Evolutionary conservation across 2,329 filamentous ascomycete genomes (phyloP), one percentile per base, ranked within the genome.

Genomic region (Ceratocystis papillata): DNA sequence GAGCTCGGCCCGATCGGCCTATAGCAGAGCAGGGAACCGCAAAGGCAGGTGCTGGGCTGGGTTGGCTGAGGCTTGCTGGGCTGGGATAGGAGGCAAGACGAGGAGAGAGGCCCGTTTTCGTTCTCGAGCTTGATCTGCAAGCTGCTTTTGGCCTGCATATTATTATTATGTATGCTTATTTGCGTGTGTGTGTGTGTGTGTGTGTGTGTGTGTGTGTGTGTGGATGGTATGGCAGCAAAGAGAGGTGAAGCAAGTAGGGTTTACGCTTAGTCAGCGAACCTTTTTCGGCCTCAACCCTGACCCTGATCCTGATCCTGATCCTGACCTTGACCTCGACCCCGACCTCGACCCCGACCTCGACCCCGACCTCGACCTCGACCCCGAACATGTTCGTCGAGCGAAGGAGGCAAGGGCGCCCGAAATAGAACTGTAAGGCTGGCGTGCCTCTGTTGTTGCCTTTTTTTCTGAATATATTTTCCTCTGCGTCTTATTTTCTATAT

Each of bases 1-100:
- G 53, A 59, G 53, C 53, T 37, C 53, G 28, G 53, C 28, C 53
- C 53, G 53, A 59, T 59, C 53, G 22, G 53, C 28, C 53, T 59
- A 30, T 33, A 59, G 6, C 28, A 20, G 37, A n/a, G 25, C 53
- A 57, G 33, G 48, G 8, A 53, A 8, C 20, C 48, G 20, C 22
- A 25, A 30, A 30, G 30, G 30, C 30, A 30, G 30, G 30, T 25
- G 30, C 30, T 30, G 30, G 5, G 44, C 44, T 46, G 17, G 10
- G 44, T 46, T 46, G 10, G 44, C 44, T 46, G 44, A 15, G 44
- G 17, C 44, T 30, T 30, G 30, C 46, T 50, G 7, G 46, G 46
- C 20, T 20, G n/a, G 7, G 6, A 50, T n/a, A 22, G 46, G 10
- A 8, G 46, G 8, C n/a, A 25, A 50, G 20, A 5, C 45, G 17